Evolutionary conservation across 208 protist species (phyloP), one percentile per base, ranked within the genome.

Genomic region (Leishmania arabica): DNA sequence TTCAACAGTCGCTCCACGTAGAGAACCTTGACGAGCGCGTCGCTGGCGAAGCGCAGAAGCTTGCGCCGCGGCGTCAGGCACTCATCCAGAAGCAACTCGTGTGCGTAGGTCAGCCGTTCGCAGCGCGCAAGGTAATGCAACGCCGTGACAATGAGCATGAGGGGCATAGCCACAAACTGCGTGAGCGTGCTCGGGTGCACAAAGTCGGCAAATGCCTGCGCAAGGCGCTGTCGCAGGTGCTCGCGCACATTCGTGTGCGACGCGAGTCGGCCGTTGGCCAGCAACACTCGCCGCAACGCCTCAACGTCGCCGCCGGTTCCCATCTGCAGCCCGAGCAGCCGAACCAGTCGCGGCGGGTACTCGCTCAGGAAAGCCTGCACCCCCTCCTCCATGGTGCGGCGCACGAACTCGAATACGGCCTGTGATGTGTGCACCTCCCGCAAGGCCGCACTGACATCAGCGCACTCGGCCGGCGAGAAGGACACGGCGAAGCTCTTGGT

Each of bases 41-140:
- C 90, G 54, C 89, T 92, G 21, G 89, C 85, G 78, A 95, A 92
- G 3, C 89, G 93, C 78, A 95, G 82, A 71, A 95, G 79, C 24
- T 82, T 78, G 42, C 80, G 79, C 21, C 83, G 72, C 56, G 82
- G 82, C 21, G 83, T 86, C 17, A 64, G 31, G 53, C 75, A 85
- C 78, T 81, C 73, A 17, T 42, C 56, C 6, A 80, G n/a, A 42
- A 97, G 86, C 54, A 97, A 71, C 70, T 95, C 91, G 37, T 83
- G 85, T 8, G 91, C 90, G 77, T 92, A 87, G 31, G 75, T 75
- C 51, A 88, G 65, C 4, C 76, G 77, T 51, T 86, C 86, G n/a
- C 82, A 73, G 42, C 70, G 66, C 5, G 78, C 85, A 27, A 90
- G 77, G n/a, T 78, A 73, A 70, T 88, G 87, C 21, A 97, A 75